Conservation (phyloP, 139 green algal genomes). For the Chlamydomonas sphaeroides region DNA sequence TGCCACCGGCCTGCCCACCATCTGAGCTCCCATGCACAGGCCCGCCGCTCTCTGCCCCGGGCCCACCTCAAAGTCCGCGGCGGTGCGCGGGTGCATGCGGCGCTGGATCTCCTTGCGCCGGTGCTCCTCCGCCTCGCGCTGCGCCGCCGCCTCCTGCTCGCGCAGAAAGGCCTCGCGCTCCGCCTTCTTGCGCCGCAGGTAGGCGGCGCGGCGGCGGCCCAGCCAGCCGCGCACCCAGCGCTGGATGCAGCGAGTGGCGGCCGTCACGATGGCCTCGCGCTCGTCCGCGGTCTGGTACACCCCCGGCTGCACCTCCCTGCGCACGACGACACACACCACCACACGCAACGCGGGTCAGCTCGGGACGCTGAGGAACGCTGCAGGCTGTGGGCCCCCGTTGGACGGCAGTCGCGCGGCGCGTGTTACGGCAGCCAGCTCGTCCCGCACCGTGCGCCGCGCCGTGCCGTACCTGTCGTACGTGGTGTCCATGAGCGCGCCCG, state of each 20-base stretch:
- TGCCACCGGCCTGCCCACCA: no score
- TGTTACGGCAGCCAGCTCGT: no score
- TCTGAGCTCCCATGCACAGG: no score
- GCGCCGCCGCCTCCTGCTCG: slow-evolving; percentile 53
- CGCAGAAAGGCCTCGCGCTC: slow-evolving; percentile 67
- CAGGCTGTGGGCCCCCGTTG: no score
- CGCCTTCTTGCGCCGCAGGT: slow-evolving; percentile 53
- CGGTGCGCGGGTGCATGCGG: slow-evolving; percentile 79
- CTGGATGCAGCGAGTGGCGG: slow-evolving; percentile 72
- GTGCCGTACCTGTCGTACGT: slow-evolving; percentile 64
- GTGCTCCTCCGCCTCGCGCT: slow-evolving; percentile 59
- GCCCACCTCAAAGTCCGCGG: slow-evolving; percentile 78
- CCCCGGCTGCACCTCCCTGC: slow-evolving; percentile 50
- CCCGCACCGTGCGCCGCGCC: no score
- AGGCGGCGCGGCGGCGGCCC: slow-evolving; percentile 58
- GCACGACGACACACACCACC: neutral
- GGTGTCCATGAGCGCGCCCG: slow-evolving; percentile 69
- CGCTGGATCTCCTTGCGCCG: slow-evolving; percentile 75
- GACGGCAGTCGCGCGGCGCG: no score
- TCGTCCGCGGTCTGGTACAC: slow-evolving; percentile 73
- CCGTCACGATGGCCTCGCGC: slow-evolving; percentile 46
- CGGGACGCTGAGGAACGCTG: no score
- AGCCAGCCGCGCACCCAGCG: slow-evolving; percentile 68
- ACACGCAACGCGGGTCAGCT: no score
- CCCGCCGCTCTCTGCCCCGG: no score